Conservation (phyloP, 2,329 filamentous ascomycete species). For the Aureobasidium sp. region DNA sequence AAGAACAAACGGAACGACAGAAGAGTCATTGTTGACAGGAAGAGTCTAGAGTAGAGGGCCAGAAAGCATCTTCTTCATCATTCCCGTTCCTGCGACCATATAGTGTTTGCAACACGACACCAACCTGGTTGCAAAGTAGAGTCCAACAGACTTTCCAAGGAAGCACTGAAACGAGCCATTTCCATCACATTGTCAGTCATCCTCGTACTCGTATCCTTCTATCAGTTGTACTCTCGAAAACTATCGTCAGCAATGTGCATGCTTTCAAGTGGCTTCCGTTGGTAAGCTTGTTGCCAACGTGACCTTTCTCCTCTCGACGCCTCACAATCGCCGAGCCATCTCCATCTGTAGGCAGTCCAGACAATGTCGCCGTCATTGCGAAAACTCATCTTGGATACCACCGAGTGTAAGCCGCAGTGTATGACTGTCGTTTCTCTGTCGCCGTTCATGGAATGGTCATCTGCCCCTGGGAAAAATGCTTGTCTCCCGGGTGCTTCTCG, state of each 20-base stretch:
- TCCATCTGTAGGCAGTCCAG: background rate
- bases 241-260: background rate
- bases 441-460: background rate
- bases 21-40: background rate
- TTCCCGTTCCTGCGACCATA: background rate
- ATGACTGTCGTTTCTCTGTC: background rate
- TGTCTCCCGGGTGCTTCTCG: background rate
- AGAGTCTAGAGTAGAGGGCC: background rate
- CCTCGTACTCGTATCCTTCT: too few species aligned
- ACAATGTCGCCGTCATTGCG: conserved; percentile 6
- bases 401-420: conserved; percentile 6
- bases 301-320: background rate
- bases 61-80: background rate
- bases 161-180: too few species aligned
- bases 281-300: background rate
- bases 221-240: too few species aligned
- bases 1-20: background rate
- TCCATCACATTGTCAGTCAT: too few species aligned
- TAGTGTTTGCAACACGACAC: background rate
- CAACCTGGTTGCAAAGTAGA: too few species aligned
- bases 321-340: background rate
- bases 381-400: background rate
- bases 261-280: too few species aligned
- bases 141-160: too few species aligned
- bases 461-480: background rate